Percentiles rank a stretch among this genome's conserved stretches.
These are phyloP conservation scores for Paratinospora sagittata DNA, from an alignment of 164 flowering plant species.

Conservation along the genomic window DNA sequence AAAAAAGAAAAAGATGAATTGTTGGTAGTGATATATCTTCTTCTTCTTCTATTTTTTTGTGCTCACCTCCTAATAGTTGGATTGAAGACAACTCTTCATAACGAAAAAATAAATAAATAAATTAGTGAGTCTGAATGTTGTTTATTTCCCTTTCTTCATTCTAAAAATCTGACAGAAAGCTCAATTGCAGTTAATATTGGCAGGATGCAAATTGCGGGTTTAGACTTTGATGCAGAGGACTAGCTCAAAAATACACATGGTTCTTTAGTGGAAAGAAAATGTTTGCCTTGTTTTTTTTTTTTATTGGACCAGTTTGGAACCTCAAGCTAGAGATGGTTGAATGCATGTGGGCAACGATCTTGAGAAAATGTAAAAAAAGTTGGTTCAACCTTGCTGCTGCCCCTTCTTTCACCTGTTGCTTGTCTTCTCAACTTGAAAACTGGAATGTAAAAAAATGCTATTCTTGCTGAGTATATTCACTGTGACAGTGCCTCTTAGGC, in stretches of 20 bases:
- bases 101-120: background rate
- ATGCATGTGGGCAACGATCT: too few species aligned
- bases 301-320: too few species aligned
- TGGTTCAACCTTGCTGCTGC: too few species aligned
- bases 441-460: too few species aligned
- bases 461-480: too few species aligned
- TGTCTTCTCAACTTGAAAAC: too few species aligned
- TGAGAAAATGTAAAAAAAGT: too few species aligned
- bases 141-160: background rate
- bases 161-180: background rate
- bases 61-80: background rate
- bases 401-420: too few species aligned
- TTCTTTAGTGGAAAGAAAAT: too few species aligned
- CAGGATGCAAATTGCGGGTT: constrained; percentile 58
- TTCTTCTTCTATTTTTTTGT: background rate
- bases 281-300: too few species aligned
- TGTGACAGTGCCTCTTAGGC: too few species aligned
- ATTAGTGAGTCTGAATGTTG: background rate
- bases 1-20: background rate
- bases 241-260: constrained; percentile 7
- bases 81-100: background rate
- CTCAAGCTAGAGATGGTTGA: too few species aligned
- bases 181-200: constrained; percentile 71
- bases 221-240: constrained; percentile 51
- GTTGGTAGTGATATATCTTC: background rate